These are phyloP conservation scores for Pseudogymnoascus sp. DNA, from an alignment of 2,329 filamentous ascomycete genomes.

Conservation along the genomic window DNA sequence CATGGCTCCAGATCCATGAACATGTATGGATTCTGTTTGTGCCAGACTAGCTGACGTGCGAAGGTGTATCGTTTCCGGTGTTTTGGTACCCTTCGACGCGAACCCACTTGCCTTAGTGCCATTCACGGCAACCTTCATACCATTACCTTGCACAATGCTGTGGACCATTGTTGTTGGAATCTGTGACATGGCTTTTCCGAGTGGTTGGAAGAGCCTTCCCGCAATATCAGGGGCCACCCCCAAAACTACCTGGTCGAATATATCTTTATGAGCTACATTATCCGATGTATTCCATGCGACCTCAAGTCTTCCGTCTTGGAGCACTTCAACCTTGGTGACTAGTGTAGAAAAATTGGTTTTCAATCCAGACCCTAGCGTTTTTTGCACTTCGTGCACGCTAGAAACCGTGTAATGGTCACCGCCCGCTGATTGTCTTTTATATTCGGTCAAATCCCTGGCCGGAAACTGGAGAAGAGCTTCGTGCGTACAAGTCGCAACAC, in stretches of 20 bases:
- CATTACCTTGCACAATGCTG: slow-evolving; percentile 38
- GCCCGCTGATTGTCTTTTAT: slow-evolving; percentile 39
- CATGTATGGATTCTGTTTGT: slow-evolving; percentile 39
- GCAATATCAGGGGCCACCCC: slow-evolving; percentile 48
- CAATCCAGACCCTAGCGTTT: slow-evolving; percentile 34
- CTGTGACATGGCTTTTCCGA: slow-evolving; percentile 30
- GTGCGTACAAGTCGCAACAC: slow-evolving; percentile 47
- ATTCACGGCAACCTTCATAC: slow-evolving; percentile 20
- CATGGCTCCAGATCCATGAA: slow-evolving; percentile 41
- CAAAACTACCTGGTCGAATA: slow-evolving; percentile 44
- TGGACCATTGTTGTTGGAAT: slow-evolving; percentile 42
- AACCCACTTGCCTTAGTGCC: slow-evolving; percentile 9
- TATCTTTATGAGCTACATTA: slow-evolving; percentile 23
- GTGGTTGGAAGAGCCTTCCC: slow-evolving; percentile 37
- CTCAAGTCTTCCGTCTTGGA: slow-evolving; percentile 20
- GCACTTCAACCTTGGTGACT: slow-evolving; percentile 30
- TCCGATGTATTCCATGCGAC: slow-evolving; percentile 28
- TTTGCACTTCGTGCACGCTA: slow-evolving; percentile 42
- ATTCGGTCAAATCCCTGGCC: slow-evolving; percentile 43
- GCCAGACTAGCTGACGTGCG: slow-evolving; percentile 17
- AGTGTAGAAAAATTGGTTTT: slow-evolving; percentile 34
- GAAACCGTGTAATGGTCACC: slow-evolving; percentile 44
- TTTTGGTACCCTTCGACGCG: slow-evolving; percentile 13
- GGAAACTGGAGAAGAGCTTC: slow-evolving; percentile 41
- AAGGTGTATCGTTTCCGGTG: slow-evolving; percentile 19